Percentiles rank a stretch among this genome's conserved stretches.
phyloP scores from a whole-genome alignment of 2,329 filamentous ascomycete genomes.

The Ophiosphaerella herpotricha region DNA sequence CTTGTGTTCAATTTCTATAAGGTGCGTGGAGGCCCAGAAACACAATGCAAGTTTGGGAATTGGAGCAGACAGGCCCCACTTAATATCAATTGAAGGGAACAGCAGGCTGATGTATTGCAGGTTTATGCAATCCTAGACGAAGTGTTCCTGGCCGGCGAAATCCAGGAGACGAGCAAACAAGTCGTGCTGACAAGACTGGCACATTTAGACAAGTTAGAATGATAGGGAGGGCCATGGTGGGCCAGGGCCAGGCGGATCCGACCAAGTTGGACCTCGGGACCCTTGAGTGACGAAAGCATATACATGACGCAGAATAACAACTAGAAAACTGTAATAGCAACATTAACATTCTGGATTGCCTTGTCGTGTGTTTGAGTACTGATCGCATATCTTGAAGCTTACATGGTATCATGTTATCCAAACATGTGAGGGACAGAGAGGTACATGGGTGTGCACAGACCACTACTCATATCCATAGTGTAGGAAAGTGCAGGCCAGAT shows the following conservation, averaged over 20 bases:
- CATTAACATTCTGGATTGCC: neutral
- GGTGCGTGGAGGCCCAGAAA: slow-evolving; percentile 49
- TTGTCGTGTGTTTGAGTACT: neutral
- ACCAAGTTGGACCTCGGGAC: no score
- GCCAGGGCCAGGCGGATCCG: neutral
- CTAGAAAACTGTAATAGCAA: no score
- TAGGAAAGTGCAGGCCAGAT: slow-evolving; percentile 37
- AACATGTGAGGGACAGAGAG: slow-evolving; percentile 19
- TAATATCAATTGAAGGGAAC: neutral
- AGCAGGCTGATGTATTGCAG: slow-evolving; percentile 45
- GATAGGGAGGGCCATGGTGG: slow-evolving; percentile 7
- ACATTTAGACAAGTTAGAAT: slow-evolving; percentile 96
- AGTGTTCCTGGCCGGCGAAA: slow-evolving; percentile 96
- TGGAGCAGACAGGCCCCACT: no score
- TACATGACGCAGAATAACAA: neutral
- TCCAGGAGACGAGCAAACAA: slow-evolving; percentile 98
- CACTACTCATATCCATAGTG: slow-evolving; percentile 2
- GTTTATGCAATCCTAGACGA: slow-evolving; percentile 99
- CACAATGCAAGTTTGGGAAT: neutral
- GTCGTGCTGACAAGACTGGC: slow-evolving; percentile 92
- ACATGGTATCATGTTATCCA: slow-evolving; percentile 4
- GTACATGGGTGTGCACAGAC: slow-evolving; percentile 13
- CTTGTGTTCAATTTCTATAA: slow-evolving; percentile 77
- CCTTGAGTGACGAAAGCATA: no score
- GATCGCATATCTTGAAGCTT: neutral